Conservation (phyloP, 192 early-diverging fungal species). For the Powellomyces hirtus region DNA sequence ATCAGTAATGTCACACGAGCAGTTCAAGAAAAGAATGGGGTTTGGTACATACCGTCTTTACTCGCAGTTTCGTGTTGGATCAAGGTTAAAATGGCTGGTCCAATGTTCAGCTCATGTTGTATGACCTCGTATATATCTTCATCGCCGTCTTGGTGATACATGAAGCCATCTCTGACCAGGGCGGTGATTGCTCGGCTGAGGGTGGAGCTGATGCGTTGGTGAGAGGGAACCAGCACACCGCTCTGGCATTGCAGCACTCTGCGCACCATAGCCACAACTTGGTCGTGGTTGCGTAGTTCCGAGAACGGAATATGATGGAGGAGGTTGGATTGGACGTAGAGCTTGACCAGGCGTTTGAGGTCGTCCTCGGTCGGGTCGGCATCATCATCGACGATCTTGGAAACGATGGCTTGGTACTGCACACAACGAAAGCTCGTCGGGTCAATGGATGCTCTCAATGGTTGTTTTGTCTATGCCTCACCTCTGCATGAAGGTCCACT, state of each 20-base stretch:
- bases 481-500: no score
- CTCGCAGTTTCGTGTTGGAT: conserved; percentile 48
- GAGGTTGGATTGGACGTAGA: conserved; percentile 1
- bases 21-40: background rate
- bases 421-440: no score
- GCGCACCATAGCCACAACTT: background rate
- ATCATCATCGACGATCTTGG: no score
- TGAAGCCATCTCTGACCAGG: conserved; percentile 16
- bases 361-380: conserved; percentile 15
- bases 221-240: background rate
- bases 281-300: background rate
- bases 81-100: conserved; percentile 7
- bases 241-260: background rate
- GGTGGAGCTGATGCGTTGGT: background rate
- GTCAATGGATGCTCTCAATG: no score
- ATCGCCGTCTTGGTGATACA: conserved; percentile 7
- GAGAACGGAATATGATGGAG: background rate
- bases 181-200: background rate
- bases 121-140: conserved; percentile 18
- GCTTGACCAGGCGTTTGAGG: background rate
- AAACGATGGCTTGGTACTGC: no score
- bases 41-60: background rate
- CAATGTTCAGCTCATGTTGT: conserved; percentile 17
- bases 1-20: background rate
- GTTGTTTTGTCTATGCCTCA: no score